phyloP scores from a whole-genome alignment of 2,329 filamentous ascomycete genomes.

The Ilyonectria mors-panacis region DNA sequence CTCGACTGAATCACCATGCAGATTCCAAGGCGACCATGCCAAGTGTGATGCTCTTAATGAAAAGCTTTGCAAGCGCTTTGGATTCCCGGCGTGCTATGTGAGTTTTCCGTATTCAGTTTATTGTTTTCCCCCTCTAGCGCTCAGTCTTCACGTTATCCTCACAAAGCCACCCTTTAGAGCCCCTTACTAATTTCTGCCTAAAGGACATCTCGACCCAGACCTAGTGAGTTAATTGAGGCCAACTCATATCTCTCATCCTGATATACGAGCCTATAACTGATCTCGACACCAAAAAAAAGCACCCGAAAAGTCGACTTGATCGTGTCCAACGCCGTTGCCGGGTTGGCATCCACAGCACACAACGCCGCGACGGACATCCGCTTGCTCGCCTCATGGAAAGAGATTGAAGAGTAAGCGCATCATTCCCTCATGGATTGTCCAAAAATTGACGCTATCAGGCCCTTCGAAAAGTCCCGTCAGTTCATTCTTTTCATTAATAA shows the following conservation, averaged over 20 bases:
- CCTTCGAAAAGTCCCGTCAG: no score
- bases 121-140: neutral
- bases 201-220: constrained; percentile 72
- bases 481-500: no score
- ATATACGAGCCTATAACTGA: no score
- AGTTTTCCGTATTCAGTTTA: neutral
- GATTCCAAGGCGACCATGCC: constrained; percentile 62
- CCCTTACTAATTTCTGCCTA: no score
- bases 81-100: constrained; percentile 64
- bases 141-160: no score
- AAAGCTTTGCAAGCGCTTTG: constrained; percentile 68
- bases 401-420: no score
- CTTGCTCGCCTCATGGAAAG: no score
- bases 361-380: constrained; percentile 83
- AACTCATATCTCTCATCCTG: neutral
- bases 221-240: constrained; percentile 43
- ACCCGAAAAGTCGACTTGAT: constrained; percentile 86
- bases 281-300: constrained; percentile 34
- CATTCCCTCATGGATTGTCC: no score
- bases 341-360: constrained; percentile 81
- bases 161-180: no score
- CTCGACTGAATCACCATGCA: constrained; percentile 7
- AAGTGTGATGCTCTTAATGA: constrained; percentile 70
- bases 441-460: no score
- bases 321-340: constrained; percentile 84